Conservation (phyloP, 768 basidiomycete genomes). For the Calocybe cyanea region DNA sequence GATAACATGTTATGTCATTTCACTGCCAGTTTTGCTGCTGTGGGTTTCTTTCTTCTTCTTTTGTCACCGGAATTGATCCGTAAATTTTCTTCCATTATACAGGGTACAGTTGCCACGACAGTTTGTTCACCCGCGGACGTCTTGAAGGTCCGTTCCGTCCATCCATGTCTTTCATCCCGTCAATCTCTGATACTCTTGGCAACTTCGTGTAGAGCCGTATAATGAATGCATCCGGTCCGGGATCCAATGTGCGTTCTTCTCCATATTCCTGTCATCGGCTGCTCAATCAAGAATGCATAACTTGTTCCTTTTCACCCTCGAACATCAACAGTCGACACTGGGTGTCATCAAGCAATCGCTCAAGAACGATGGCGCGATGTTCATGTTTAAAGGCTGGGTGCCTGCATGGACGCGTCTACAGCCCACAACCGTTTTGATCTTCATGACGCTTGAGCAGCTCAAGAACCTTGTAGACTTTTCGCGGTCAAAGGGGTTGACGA, state of each 20-base stretch:
- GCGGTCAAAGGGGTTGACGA: slow-evolving; percentile 37
- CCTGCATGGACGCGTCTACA: slow-evolving; percentile 85
- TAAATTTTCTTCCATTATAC: neutral
- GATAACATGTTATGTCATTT: slow-evolving; percentile 86
- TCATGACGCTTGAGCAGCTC: slow-evolving; percentile 78
- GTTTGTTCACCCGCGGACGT: slow-evolving; percentile 89
- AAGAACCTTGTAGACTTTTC: slow-evolving; percentile 68
- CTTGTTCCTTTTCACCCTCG: too few relatives aligned
- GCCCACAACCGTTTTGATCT: slow-evolving; percentile 86
- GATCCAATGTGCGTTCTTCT: slow-evolving; percentile 54
- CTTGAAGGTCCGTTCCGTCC: slow-evolving; percentile 48
- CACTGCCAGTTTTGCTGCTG: slow-evolving; percentile 82
- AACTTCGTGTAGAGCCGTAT: slow-evolving; percentile 57
- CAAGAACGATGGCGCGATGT: slow-evolving; percentile 74
- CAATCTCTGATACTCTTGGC: neutral
- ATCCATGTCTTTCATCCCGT: neutral
- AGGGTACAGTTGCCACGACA: slow-evolving; percentile 88
- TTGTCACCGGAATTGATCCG: neutral
- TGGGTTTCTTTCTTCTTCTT: slow-evolving; percentile 21
- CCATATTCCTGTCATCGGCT: neutral
- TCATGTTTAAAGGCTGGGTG: slow-evolving; percentile 93
- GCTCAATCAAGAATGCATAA: too few relatives aligned
- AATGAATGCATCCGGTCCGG: slow-evolving; percentile 85
- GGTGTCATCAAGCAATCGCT: slow-evolving; percentile 66
- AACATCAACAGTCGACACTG: slow-evolving; percentile 54